Evolutionary conservation across 441 rosid genomes (phyloP).

Genomic region (Syzygium syzygioides): DNA sequence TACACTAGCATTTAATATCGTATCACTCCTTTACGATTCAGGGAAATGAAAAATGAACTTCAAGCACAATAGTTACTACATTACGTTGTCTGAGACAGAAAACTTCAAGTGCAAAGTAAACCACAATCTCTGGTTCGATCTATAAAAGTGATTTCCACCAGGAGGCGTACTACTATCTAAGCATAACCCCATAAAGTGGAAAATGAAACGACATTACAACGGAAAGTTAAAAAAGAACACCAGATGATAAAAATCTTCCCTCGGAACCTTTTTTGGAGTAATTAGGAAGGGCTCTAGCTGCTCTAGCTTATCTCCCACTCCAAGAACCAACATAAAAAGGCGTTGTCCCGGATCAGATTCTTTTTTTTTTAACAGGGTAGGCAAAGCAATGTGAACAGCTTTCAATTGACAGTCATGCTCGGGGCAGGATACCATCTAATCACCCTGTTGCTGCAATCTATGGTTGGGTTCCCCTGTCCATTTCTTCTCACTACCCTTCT

Average conservation of each 20-base stretch:
- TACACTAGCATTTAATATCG: background rate
- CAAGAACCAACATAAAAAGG: constrained; percentile 5
- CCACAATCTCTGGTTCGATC: background rate
- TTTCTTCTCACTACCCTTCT: background rate
- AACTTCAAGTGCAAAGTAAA: background rate
- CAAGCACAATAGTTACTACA: background rate
- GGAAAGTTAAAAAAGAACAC: background rate
- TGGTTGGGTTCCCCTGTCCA: background rate
- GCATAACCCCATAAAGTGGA: background rate
- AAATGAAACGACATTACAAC: background rate
- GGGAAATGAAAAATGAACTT: background rate
- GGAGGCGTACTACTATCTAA: background rate
- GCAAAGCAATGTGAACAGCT: background rate
- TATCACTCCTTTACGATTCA: background rate
- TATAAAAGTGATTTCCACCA: background rate
- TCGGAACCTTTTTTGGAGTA: background rate
- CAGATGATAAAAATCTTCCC: background rate
- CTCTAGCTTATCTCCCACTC: background rate
- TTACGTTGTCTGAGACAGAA: background rate
- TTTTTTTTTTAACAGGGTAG: background rate
- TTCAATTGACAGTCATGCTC: background rate
- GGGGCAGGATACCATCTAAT: background rate
- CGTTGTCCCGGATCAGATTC: background rate
- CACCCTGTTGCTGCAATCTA: background rate
- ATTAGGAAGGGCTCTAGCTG: background rate